Conservation (phyloP, 129 eudicot genomes). For the Centrapalus pauciflorus region DNA sequence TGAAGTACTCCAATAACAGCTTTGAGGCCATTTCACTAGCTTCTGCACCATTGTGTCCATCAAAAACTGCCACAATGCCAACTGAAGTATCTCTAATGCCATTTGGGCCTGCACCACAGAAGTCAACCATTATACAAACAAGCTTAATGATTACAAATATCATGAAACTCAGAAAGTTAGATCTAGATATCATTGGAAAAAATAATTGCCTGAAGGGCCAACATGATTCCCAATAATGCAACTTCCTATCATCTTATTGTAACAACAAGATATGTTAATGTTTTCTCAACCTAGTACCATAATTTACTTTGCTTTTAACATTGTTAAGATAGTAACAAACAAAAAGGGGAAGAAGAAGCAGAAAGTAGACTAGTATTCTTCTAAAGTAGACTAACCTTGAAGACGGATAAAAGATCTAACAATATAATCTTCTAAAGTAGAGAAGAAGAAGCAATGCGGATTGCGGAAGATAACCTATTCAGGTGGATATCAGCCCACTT, state of each 20-base stretch:
- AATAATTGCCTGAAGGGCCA: not conserved
- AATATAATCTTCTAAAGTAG: too few relatives aligned
- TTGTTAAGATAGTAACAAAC: too few relatives aligned
- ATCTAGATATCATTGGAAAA: not conserved
- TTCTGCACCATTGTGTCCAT: constrained; percentile 97
- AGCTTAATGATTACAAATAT: constrained; percentile 1
- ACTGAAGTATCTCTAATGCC: constrained; percentile 66
- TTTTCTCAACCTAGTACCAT: not conserved
- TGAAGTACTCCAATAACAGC: constrained; percentile 73
- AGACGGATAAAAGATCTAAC: too few relatives aligned
- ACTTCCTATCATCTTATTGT: not conserved
- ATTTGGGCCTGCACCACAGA: constrained; percentile 43
- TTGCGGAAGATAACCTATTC: not conserved
- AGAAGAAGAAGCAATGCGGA: not conserved
- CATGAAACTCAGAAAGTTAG: not conserved
- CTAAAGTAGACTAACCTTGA: not conserved
- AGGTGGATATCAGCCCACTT: not conserved
- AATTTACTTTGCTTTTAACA: not conserved
- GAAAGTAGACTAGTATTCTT: not conserved
- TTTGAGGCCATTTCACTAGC: constrained; percentile 97
- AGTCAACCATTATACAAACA: constrained; percentile 13
- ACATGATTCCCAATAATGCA: not conserved
- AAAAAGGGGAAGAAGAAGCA: not conserved
- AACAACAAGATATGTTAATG: not conserved
- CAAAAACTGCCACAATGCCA: constrained; percentile 90